A percentile compares a stretch with the other conserved stretches of the same genome.
Evolutionary conservation across 768 basidiomycete genomes (phyloP).

Genomic region (Dioszegia hungarica): DNA sequence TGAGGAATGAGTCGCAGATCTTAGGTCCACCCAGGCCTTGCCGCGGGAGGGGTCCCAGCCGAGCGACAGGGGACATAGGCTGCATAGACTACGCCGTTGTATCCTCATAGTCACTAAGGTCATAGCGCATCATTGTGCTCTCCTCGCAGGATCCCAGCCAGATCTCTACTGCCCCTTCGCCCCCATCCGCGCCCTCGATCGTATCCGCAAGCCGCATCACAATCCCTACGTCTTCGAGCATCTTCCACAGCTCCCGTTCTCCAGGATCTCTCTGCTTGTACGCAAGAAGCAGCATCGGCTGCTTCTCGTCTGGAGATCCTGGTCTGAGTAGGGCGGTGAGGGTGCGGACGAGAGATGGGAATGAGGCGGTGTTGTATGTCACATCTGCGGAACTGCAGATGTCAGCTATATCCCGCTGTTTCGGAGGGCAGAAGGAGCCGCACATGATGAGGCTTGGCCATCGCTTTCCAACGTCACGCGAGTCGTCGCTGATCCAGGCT

Average conservation of each 20-base stretch:
- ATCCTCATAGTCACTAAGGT: too few species aligned
- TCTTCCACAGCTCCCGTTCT: constrained; percentile 71
- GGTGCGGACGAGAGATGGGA: constrained; percentile 69
- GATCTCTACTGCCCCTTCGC: constrained; percentile 50
- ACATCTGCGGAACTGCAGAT: constrained; percentile 75
- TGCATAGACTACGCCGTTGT: too few species aligned
- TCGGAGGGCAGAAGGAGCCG: constrained; percentile 42
- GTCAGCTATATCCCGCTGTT: neutral
- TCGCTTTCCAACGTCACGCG: neutral
- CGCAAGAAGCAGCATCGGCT: constrained; percentile 58
- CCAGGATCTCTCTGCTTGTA: constrained; percentile 79
- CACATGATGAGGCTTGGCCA: constrained; percentile 63
- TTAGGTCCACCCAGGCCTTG: too few species aligned
- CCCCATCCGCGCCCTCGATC: constrained; percentile 59
- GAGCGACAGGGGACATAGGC: too few species aligned
- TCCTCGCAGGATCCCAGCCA: too few species aligned
- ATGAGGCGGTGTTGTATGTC: constrained; percentile 82
- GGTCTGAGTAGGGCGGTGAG: constrained; percentile 55
- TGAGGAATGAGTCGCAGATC: too few species aligned
- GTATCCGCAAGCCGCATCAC: constrained; percentile 58
- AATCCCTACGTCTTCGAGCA: constrained; percentile 57
- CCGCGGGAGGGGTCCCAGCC: too few species aligned
- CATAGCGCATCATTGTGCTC: too few species aligned
- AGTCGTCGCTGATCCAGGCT: constrained; percentile 47
- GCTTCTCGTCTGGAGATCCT: constrained; percentile 19